These are phyloP conservation scores for Penicillium sp. DNA, from an alignment of 2,329 filamentous ascomycete species.

Conservation along the genomic window DNA sequence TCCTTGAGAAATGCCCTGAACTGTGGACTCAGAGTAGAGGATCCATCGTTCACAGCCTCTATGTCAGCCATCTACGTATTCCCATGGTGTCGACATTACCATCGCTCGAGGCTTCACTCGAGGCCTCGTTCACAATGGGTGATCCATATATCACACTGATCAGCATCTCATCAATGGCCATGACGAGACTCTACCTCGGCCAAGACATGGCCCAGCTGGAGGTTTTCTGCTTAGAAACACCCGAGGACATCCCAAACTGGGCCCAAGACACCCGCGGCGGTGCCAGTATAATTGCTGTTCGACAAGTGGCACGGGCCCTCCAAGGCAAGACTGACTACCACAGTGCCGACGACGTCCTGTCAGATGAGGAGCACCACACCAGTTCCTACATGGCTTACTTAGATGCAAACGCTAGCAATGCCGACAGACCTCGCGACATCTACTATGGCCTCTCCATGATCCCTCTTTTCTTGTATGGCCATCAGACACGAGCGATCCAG, in stretches of 20 bases:
- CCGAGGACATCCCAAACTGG: constrained; percentile 59
- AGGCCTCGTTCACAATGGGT: constrained; percentile 56
- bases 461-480: constrained; percentile 48
- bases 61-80: constrained; percentile 59
- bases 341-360: constrained; percentile 50
- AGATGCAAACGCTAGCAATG: constrained; percentile 46
- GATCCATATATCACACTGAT: constrained; percentile 59
- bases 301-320: constrained; percentile 58
- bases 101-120: constrained; percentile 54
- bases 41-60: constrained; percentile 57
- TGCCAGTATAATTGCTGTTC: constrained; percentile 53
- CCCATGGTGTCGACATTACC: constrained; percentile 54
- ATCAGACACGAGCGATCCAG: constrained; percentile 46
- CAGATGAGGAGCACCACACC: constrained; percentile 55
- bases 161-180: constrained; percentile 59
- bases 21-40: constrained; percentile 56
- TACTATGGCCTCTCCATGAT: constrained; percentile 53
- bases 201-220: constrained; percentile 60
- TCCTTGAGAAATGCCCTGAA: constrained; percentile 54
- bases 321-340: constrained; percentile 59
- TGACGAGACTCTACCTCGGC: constrained; percentile 56
- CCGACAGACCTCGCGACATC: constrained; percentile 54
- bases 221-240: constrained; percentile 55
- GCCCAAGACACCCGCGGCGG: constrained; percentile 58
- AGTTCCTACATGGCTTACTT: constrained; percentile 50